These are phyloP conservation scores for Vitis hybrid DNA, from an alignment of 177 flowering plant genomes.

Conservation along the genomic window DNA sequence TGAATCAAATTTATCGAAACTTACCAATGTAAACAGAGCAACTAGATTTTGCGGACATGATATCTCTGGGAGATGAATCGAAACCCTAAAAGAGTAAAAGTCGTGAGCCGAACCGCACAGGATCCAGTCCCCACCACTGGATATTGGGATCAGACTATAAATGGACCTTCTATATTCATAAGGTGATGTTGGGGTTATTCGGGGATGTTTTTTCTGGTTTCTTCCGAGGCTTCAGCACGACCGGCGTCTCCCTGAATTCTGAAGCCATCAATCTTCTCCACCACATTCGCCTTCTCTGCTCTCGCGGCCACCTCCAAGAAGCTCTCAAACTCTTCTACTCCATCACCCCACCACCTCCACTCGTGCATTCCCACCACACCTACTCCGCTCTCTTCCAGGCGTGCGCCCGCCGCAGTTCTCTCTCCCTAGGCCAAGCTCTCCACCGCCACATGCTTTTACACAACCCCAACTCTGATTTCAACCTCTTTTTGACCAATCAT, in stretches of 20 bases:
- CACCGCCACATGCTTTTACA: slow-evolving; percentile 45
- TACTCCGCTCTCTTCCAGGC: slow-evolving; percentile 55
- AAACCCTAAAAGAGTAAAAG: no score
- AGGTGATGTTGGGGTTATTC: no score
- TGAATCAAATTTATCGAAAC: no score
- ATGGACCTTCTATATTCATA: no score
- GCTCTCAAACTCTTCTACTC: slow-evolving; percentile 48
- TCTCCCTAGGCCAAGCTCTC: slow-evolving; percentile 37
- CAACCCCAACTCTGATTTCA: slow-evolving; percentile 12
- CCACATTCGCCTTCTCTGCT: slow-evolving; percentile 24
- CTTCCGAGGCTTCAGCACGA: slow-evolving; percentile 6
- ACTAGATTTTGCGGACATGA: no score
- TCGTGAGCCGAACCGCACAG: no score
- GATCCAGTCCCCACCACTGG: no score
- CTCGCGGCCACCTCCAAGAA: slow-evolving; percentile 28
- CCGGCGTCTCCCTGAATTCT: no score
- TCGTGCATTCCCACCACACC: slow-evolving; percentile 26
- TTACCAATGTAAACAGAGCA: no score
- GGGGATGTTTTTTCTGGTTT: no score
- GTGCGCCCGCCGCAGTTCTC: slow-evolving; percentile 37
- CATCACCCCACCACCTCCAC: slow-evolving; percentile 1
- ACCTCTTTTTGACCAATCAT: slow-evolving; percentile 51
- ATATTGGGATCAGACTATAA: no score
- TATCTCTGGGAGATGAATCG: no score
- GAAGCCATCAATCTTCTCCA: slow-evolving; percentile 4